Conservation (phyloP, 306 rosid genomes). For the Calophaca sinica region DNA sequence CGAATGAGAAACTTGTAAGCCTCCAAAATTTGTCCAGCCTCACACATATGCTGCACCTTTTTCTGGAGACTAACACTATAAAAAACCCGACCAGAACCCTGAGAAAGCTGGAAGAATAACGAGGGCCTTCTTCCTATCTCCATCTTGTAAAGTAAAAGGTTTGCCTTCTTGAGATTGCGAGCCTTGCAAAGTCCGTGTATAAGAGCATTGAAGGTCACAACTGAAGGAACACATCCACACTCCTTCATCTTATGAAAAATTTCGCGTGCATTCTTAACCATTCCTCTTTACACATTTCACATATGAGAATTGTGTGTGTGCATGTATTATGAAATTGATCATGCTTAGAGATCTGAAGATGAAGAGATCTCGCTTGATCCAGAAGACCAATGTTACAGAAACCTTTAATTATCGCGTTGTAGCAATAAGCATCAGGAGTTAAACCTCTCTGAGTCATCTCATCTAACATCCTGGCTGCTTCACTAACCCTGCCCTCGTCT, state of each 20-base stretch:
- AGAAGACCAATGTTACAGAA: conserved; percentile 71
- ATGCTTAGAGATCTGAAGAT: conserved; percentile 65
- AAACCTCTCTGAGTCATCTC: conserved; percentile 67
- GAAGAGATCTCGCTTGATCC: conserved; percentile 77
- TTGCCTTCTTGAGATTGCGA: conserved; percentile 64
- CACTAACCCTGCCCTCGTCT: conserved; percentile 61
- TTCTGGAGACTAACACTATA: conserved; percentile 63
- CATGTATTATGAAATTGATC: conserved; percentile 60
- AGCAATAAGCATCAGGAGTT: conserved; percentile 74
- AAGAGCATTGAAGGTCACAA: conserved; percentile 79
- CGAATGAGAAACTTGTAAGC: conserved; percentile 73
- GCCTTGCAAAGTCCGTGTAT: conserved; percentile 85
- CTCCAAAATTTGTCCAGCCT: conserved; percentile 61
- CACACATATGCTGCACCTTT: conserved; percentile 70
- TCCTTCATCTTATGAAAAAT: conserved; percentile 77
- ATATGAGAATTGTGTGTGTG: conserved; percentile 81
- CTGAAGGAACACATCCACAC: conserved; percentile 73
- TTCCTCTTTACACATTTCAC: conserved; percentile 79
- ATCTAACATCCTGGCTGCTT: conserved; percentile 63
- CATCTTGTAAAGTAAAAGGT: conserved; percentile 73
- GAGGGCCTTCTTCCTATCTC: conserved; percentile 83
- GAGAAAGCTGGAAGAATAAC: conserved; percentile 75
- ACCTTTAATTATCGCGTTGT: conserved; percentile 76
- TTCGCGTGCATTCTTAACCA: conserved; percentile 63
- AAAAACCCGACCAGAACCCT: conserved; percentile 59